Base-by-base conservation (phyloP, 495 filamentous ascomycete genomes). In the Penicillium soppii region DNA sequence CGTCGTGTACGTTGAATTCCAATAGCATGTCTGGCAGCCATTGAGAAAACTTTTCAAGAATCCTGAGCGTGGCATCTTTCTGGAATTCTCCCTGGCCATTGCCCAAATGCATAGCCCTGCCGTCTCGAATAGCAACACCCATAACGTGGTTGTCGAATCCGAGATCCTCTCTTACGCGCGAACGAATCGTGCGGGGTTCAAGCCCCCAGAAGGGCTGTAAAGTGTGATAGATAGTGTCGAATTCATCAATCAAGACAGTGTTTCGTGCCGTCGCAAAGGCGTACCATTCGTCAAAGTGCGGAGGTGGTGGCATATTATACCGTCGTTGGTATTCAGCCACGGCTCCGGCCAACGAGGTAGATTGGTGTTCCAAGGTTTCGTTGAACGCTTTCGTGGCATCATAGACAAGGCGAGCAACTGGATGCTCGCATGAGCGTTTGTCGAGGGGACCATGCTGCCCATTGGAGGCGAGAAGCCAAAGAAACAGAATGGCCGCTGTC, bases 1-100 rank as follows among this genome's bases (percentile, higher is more conserved):
- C 87, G 58, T 92, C 87, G 58, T 90, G 82, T 20, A 83, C 58
- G 63, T 91, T 92, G 66, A 91, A 87, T 19, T 75, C 80, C 9
- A 92, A 59, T 56, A 90, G 83, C 86, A 91, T 86, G 59, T 90
- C 85, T 0, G 86, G 88, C 41, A 91, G 67, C 51, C 51, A 52
- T 7, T 50, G 51, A 8, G 39, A 13, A 19, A 58, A 57, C 21
- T 38, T 53, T 2, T 29, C 33, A 6, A 53, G 22, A 6, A 43
- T 45, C 16, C 19, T 44, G 19, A 50, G 43, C 8, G 58, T 57
- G 15, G 35, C 50, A 40, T 46, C 21, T 8, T 15, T 19, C 33
- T 57, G 53, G 9, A 43, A 54, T 15, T 21, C 46, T 15, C 45
- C 45, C 32, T 61, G 54, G 29, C 38, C 36, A 16, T 43, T 29